Percentiles rank a stretch among this genome's conserved stretches.
Evolutionary conservation across 2,329 filamentous ascomycete species (phyloP).

Genomic region (Bipolaris bicolor): DNA sequence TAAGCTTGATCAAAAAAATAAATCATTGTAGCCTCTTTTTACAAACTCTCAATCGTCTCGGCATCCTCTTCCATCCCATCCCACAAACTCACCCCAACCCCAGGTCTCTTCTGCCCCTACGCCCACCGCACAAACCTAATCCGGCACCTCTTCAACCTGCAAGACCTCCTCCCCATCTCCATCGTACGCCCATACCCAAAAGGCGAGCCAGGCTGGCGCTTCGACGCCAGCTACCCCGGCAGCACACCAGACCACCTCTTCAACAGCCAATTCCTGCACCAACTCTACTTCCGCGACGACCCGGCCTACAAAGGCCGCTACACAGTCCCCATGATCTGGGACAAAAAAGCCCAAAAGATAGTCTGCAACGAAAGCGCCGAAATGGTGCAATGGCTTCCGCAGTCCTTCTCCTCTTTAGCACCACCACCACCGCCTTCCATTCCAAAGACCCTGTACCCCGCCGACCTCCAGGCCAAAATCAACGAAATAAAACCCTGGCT

Average conservation of each 20-base stretch:
- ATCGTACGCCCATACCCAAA: slow-evolving; percentile 71
- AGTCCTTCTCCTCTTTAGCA: slow-evolving; percentile 60
- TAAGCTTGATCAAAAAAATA: slow-evolving; percentile 18
- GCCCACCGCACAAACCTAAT: slow-evolving; percentile 66
- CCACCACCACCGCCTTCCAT: slow-evolving; percentile 22
- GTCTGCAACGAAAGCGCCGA: slow-evolving; percentile 69
- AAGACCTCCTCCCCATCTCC: slow-evolving; percentile 60
- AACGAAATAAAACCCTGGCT: slow-evolving; percentile 62
- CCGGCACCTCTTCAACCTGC: slow-evolving; percentile 64
- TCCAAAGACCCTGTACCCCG: slow-evolving; percentile 56
- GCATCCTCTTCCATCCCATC: too few relatives aligned
- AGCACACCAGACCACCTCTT: slow-evolving; percentile 68
- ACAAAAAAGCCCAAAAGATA: slow-evolving; percentile 61
- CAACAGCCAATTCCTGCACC: slow-evolving; percentile 63
- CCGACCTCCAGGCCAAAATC: slow-evolving; percentile 55
- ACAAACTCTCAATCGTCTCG: too few relatives aligned
- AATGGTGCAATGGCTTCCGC: slow-evolving; percentile 64
- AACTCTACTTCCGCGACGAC: slow-evolving; percentile 68
- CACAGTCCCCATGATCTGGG: slow-evolving; percentile 67
- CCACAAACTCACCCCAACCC: neutral
- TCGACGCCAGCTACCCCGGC: slow-evolving; percentile 62
- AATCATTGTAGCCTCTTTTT: too few relatives aligned
- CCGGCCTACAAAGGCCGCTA: slow-evolving; percentile 66
- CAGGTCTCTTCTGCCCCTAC: slow-evolving; percentile 69
- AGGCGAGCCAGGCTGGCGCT: slow-evolving; percentile 66